Percentiles rank a stretch among this genome's conserved stretches.
These are phyloP conservation scores for Agrocybe praecox DNA, from an alignment of 768 basidiomycete genomes.

Conservation along the genomic window DNA sequence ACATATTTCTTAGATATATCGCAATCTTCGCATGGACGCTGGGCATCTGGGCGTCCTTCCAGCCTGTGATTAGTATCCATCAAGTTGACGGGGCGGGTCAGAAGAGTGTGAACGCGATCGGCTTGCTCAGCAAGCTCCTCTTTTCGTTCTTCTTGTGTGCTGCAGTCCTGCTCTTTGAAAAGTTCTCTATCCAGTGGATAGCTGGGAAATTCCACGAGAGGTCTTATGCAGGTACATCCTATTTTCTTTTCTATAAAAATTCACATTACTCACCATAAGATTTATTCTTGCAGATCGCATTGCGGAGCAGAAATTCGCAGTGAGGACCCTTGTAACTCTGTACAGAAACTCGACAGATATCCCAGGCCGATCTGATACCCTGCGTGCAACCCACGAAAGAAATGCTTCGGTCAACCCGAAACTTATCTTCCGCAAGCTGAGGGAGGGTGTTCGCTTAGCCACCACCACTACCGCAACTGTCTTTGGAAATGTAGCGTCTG, in stretches of 20 bases:
- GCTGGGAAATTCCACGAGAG: conserved; percentile 81
- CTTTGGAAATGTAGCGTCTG: conserved; percentile 58
- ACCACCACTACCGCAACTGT: conserved; percentile 84
- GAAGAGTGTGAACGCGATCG: conserved; percentile 43
- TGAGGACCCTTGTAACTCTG: conserved; percentile 68
- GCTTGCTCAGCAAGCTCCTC: conserved; percentile 62
- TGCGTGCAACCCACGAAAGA: conserved; percentile 41
- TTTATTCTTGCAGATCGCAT: conserved; percentile 66
- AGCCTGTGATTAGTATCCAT: conserved; percentile 59
- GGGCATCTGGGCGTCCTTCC: conserved; percentile 71
- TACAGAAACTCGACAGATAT: conserved; percentile 81
- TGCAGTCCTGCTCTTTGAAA: conserved; percentile 75
- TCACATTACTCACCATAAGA: not conserved
- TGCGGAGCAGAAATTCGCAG: conserved; percentile 78
- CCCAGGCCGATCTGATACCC: conserved; percentile 65
- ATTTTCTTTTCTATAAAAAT: conserved; percentile 8
- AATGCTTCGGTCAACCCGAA: conserved; percentile 53
- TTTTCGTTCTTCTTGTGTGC: conserved; percentile 76
- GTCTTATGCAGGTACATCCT: conserved; percentile 57
- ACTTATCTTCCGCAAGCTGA: conserved; percentile 66
- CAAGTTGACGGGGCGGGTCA: conserved; percentile 25
- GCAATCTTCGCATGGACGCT: conserved; percentile 72
- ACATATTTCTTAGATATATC: conserved; percentile 42
- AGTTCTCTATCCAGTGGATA: conserved; percentile 86
- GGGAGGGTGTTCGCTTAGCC: conserved; percentile 69